Evolutionary conservation across 768 basidiomycete genomes (phyloP).

Genomic region (Amylocystis lapponica): DNA sequence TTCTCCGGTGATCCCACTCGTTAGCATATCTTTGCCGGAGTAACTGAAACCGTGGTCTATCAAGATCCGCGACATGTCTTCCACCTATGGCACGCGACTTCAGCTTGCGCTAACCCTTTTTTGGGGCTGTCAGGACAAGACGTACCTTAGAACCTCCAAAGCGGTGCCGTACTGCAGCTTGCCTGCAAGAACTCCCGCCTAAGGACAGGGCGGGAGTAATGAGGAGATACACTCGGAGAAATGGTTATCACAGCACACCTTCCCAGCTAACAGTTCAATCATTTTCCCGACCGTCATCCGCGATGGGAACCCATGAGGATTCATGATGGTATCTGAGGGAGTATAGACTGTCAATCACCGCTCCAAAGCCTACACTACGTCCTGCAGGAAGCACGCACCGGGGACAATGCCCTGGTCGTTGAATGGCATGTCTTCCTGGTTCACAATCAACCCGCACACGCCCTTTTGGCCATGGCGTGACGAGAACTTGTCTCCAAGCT

Average conservation of each 20-base stretch:
- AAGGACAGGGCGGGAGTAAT: not conserved
- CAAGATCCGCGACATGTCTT: conserved; percentile 96
- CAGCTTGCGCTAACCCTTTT: not conserved
- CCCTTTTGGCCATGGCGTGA: conserved; percentile 98
- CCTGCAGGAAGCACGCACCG: conserved; percentile 39
- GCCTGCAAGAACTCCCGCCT: conserved; percentile 90
- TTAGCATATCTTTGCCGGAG: conserved; percentile 98
- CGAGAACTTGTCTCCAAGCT: conserved; percentile 98
- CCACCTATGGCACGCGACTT: conserved; percentile 50
- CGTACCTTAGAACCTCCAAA: conserved; percentile 95
- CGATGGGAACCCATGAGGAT: conserved; percentile 98
- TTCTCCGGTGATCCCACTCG: conserved; percentile 96
- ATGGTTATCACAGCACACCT: conserved; percentile 41
- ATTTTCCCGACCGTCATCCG: conserved; percentile 99
- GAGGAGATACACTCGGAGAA: not conserved
- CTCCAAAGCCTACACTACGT: not conserved
- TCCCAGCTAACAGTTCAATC: conserved; percentile 96
- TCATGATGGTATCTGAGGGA: conserved; percentile 91
- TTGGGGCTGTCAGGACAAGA: not conserved
- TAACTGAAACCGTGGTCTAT: conserved; percentile 96
- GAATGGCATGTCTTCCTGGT: conserved; percentile 99
- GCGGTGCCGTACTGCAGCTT: conserved; percentile 93
- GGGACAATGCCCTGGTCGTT: conserved; percentile 96
- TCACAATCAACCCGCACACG: conserved; percentile 97
- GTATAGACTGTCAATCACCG: conserved; percentile 3